Conservation (phyloP, 2,329 filamentous ascomycete genomes). For the Amesomyces nigricolor region DNA sequence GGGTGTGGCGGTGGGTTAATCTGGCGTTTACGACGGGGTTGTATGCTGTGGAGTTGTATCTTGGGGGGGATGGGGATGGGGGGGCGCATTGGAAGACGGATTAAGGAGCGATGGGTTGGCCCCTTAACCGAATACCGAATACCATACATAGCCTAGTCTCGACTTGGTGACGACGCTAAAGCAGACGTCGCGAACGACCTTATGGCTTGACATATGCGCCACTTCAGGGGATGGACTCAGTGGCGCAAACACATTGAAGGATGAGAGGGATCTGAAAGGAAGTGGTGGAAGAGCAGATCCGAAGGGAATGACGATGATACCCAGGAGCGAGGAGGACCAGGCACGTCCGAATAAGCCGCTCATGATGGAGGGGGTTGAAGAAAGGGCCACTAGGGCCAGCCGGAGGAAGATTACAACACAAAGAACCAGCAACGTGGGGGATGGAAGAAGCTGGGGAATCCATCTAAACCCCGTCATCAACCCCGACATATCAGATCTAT, state of each 20-base stretch:
- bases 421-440: no score
- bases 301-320: conserved; percentile 9
- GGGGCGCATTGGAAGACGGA: conserved; percentile 89
- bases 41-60: conserved; percentile 84
- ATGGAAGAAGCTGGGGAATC: neutral
- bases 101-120: conserved; percentile 41
- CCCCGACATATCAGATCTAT: neutral
- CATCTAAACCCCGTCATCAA: neutral
- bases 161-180: neutral
- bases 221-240: neutral
- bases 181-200: neutral
- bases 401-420: no score
- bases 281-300: neutral
- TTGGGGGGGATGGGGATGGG: conserved; percentile 75
- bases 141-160: no score
- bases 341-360: neutral
- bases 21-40: conserved; percentile 81
- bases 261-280: neutral
- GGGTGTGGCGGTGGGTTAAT: conserved; percentile 91
- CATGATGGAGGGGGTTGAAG: no score
- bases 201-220: neutral
- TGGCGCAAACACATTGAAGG: neutral
- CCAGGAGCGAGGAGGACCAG: conserved; percentile 6
- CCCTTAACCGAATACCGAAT: no score
- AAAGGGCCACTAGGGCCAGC: no score